Evolutionary conservation across 192 early-diverging fungal species (phyloP), one percentile per base, ranked within the genome.

Genomic region (Linnemannia elongata): DNA sequence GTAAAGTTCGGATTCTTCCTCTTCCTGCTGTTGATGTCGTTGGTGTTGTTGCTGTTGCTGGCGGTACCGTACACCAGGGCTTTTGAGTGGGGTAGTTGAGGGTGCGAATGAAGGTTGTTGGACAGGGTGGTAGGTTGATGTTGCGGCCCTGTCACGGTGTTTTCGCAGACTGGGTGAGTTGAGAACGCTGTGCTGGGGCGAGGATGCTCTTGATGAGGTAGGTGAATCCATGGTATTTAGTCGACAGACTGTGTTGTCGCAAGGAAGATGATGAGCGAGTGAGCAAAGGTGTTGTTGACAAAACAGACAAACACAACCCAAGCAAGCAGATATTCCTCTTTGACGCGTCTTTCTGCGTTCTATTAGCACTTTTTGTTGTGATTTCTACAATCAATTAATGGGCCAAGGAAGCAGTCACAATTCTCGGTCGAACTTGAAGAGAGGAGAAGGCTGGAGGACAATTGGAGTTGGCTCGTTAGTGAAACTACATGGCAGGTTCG

Each of bases 91-190:
- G 15, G 55, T 66, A 10, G 82, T 83, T 0, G 82, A 73, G 8
- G 82, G 71, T 9, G 76, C 70, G 55, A 72, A 77, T 52, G 72
- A 44, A 30, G 63, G 71, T 8, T 71, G 57, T 12, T 78, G 49
- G 41, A 73, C 69, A 38, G 70, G 82, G 6, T 63, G 71, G 2
- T 69, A 77, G 2, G 70, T 69, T 0, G 70, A 63, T 24, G 76
- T 17, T 74, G 73, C 36, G 4, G 52, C 41, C n/a, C 74, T 63
- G 57, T 74, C 68, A 13, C 57, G 38, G 33, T 69, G 76, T 69
- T 71, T 52, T 15, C 72, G 55, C 0, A 83, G 38, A 18, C 82
- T 83, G 42, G 82, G 82, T 1, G 82, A 83, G 69, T 69, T 73
- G n/a, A 78, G 42, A 30, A 74, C 2, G 60, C 76, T 83, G n/a